phyloP scores from a whole-genome alignment of 2,329 filamentous ascomycete species.

The Fusarium falciforme region DNA sequence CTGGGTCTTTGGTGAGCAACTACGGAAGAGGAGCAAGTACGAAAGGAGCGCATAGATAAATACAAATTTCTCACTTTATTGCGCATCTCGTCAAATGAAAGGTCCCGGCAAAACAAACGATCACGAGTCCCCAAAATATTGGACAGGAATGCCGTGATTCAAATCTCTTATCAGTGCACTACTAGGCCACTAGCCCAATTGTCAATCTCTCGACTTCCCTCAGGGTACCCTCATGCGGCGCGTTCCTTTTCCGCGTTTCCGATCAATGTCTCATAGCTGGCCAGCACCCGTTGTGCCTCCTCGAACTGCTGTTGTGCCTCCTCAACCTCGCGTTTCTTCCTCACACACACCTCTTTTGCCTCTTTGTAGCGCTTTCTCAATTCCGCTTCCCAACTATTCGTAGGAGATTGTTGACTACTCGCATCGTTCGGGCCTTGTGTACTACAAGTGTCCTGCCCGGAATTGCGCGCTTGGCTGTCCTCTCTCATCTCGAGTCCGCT shows the following conservation, averaged over 20 bases:
- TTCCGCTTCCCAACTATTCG: no score
- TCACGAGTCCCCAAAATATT: no score
- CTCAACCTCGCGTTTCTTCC: background rate
- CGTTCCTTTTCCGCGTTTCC: background rate
- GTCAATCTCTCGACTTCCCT: no score
- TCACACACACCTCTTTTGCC: background rate
- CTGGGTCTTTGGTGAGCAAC: conserved; percentile 7
- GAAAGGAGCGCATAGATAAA: conserved; percentile 10
- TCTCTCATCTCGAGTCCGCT: background rate
- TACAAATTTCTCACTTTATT: no score
- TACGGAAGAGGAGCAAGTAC: conserved; percentile 22
- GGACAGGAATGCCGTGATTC: no score
- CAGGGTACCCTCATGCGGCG: no score
- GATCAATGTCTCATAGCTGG: background rate
- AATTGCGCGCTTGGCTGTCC: background rate
- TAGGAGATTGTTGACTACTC: background rate
- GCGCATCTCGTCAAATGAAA: no score
- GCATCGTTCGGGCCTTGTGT: rapidly evolving
- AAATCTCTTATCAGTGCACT: no score
- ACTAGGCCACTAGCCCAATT: no score
- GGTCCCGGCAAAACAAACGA: no score
- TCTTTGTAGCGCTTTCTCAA: background rate
- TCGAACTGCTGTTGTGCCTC: background rate
- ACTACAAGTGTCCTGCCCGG: background rate
- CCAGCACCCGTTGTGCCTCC: background rate